Conservation (phyloP, 2,329 filamentous ascomycete species). For the Fusarium coicis region DNA sequence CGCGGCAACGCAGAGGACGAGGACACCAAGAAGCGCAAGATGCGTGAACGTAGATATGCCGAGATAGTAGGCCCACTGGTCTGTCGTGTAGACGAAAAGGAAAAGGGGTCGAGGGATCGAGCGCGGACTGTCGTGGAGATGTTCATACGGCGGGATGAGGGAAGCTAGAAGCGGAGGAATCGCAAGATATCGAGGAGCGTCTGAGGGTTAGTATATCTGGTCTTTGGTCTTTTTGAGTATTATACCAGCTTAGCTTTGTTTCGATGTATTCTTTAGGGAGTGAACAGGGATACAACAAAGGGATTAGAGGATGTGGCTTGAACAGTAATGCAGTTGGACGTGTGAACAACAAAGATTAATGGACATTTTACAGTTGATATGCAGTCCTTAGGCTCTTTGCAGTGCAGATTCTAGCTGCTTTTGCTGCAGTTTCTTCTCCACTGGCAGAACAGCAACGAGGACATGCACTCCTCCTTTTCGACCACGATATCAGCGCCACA, state of each 20-base stretch:
- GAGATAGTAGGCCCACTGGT: constrained; percentile 72
- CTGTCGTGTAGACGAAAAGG: constrained; percentile 66
- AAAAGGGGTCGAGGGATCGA: constrained; percentile 70
- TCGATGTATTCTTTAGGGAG: constrained; percentile 11
- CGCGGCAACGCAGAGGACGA: constrained; percentile 46
- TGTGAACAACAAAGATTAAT: not conserved
- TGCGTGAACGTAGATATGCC: constrained; percentile 70
- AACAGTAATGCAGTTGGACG: not conserved
- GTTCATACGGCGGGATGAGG: constrained; percentile 61
- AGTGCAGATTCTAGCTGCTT: not conserved
- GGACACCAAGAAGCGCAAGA: constrained; percentile 58
- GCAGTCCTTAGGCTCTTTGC: not conserved
- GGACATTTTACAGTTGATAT: not conserved
- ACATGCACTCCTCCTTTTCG: not conserved
- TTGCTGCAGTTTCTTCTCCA: not conserved
- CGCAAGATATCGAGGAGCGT: constrained; percentile 28
- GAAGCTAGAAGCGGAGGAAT: constrained; percentile 44
- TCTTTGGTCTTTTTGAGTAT: constrained; percentile 12
- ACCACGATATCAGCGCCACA: not conserved
- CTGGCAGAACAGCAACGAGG: not conserved
- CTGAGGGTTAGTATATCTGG: constrained; percentile 32
- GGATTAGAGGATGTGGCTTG: not conserved
- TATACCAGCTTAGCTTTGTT: constrained; percentile 20
- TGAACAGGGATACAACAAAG: constrained; percentile 5
- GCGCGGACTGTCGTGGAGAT: constrained; percentile 75